Conservation (phyloP, 2,329 filamentous ascomycete genomes). For the Aspergillus quadricinctus region DNA sequence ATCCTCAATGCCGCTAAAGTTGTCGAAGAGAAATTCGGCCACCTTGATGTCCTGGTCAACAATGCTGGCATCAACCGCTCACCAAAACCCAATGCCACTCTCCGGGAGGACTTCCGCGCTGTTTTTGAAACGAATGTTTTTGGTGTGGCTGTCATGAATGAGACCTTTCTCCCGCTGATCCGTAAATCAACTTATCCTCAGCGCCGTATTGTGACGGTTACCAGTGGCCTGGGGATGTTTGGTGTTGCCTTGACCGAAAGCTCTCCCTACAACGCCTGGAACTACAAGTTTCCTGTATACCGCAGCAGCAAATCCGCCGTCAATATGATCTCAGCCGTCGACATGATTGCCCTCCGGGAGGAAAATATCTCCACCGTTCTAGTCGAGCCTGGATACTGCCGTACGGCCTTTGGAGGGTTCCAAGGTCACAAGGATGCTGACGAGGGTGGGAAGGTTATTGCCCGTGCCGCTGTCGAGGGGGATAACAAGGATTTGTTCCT, state of each 20-base stretch:
- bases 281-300: constrained; percentile 1
- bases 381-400: neutral
- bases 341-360: neutral
- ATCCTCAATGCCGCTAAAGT: neutral
- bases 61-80: constrained; percentile 3
- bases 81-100: neutral
- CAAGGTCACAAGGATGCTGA: neutral
- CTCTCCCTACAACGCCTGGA: constrained; percentile 1
- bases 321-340: constrained; percentile 6
- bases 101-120: constrained; percentile 1
- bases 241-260: constrained; percentile 1
- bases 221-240: constrained; percentile 5
- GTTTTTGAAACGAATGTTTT: constrained; percentile 4
- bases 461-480: too few species aligned
- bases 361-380: neutral
- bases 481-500: too few species aligned
- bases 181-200: constrained; percentile 6
- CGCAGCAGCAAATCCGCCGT: constrained; percentile 5
- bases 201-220: constrained; percentile 10
- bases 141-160: neutral
- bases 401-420: neutral
- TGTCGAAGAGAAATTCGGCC: neutral
- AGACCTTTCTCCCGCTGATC: constrained; percentile 4
- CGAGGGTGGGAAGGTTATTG: neutral
- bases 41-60: constrained; percentile 4